A percentile compares a stretch with the other conserved stretches of the same genome.
Conservation (phyloP, 2,329 filamentous ascomycete genomes). For the Aspergillus fumigatiaffinis region DNA sequence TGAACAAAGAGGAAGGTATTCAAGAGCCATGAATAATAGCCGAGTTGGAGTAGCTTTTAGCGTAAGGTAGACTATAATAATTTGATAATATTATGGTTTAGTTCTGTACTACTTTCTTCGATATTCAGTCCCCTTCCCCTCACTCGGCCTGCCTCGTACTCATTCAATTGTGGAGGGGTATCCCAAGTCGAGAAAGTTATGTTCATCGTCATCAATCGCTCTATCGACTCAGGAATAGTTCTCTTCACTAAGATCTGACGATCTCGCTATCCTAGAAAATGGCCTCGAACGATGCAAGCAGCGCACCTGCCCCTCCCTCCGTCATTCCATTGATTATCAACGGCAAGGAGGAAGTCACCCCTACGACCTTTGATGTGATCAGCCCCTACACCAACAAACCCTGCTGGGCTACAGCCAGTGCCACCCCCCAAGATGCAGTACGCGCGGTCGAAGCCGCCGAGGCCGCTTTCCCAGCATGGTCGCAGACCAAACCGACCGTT, state of each 20-base stretch:
- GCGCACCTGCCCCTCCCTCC: slow-evolving; percentile 4
- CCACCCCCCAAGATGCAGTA: slow-evolving; percentile 38
- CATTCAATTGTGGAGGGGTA: background rate
- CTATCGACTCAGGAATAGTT: background rate
- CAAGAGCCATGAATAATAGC: background rate
- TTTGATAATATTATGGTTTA: background rate
- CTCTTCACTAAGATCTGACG: background rate
- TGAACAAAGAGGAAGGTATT: background rate
- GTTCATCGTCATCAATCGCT: background rate
- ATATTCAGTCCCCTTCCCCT: background rate
- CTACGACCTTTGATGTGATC: slow-evolving; percentile 43
- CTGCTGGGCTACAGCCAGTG: slow-evolving; percentile 54
- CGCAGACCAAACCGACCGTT: slow-evolving; percentile 53
- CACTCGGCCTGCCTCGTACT: background rate
- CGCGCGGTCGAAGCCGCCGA: slow-evolving; percentile 56
- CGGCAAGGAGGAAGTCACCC: slow-evolving; percentile 29
- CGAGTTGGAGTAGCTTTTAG: background rate
- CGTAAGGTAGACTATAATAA: background rate
- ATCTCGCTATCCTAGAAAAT: background rate
- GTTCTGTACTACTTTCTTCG: background rate
- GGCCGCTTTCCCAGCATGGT: slow-evolving; percentile 64
- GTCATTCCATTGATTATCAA: slow-evolving; percentile 38
- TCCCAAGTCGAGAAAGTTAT: background rate
- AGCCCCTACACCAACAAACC: slow-evolving; percentile 52
- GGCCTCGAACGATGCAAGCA: background rate